phyloP scores from a whole-genome alignment of 2,329 filamentous ascomycete species.

The Neoarthrinium moseri region DNA sequence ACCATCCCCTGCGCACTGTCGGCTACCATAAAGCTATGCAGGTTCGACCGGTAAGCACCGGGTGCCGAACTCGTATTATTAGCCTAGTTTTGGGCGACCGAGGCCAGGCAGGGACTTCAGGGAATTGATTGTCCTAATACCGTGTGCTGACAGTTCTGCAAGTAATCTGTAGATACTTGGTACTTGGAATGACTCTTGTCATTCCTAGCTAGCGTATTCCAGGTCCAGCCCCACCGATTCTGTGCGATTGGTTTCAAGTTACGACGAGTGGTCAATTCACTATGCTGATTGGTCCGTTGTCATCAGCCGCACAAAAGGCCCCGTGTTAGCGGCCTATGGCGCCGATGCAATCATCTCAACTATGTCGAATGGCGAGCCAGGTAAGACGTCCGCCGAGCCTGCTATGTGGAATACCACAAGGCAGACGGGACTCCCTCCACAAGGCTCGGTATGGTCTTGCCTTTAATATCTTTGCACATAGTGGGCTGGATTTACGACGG shows the following conservation, averaged over 20 bases:
- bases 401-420: background rate
- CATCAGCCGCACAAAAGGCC: background rate
- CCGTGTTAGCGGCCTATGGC: background rate
- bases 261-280: background rate
- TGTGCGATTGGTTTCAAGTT: background rate
- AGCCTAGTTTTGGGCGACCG: too few species aligned
- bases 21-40: too few species aligned
- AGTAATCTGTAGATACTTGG: too few species aligned
- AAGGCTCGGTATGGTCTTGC: background rate
- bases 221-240: background rate
- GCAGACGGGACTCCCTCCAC: background rate
- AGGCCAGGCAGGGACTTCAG: too few species aligned
- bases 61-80: too few species aligned
- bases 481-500: background rate
- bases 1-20: background rate
- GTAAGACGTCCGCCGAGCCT: too few species aligned
- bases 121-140: too few species aligned
- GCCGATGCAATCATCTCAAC: background rate
- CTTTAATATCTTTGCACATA: background rate
- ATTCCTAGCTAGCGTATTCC: background rate
- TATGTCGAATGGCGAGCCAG: background rate
- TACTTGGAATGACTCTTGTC: too few species aligned
- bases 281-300: background rate
- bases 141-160: too few species aligned
- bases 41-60: too few species aligned